Evolutionary conservation across 331 rosid genomes (phyloP).

Genomic region (Saraca asoca): DNA sequence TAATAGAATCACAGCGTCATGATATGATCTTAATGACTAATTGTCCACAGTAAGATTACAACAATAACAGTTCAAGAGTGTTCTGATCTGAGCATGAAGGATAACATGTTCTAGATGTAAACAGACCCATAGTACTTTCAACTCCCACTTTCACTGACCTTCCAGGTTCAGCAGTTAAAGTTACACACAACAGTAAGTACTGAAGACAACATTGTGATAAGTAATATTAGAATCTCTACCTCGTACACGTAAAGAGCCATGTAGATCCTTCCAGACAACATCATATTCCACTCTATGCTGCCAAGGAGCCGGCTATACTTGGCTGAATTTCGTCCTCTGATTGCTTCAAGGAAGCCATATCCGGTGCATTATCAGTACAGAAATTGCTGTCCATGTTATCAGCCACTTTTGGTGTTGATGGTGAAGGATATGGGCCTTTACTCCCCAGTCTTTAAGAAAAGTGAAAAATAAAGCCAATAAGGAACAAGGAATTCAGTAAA

Average conservation of each 20-base stretch:
- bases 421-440: slow-evolving; percentile 58
- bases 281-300: background rate
- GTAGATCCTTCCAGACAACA: slow-evolving; percentile 1
- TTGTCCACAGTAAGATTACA: slow-evolving; percentile 24
- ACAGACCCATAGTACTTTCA: slow-evolving; percentile 27
- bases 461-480: slow-evolving; percentile 15
- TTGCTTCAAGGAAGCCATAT: slow-evolving; percentile 35
- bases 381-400: slow-evolving; percentile 28
- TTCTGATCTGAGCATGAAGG: background rate
- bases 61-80: background rate
- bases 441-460: slow-evolving; percentile 52
- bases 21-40: slow-evolving; percentile 9
- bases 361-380: slow-evolving; percentile 28
- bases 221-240: slow-evolving; percentile 16
- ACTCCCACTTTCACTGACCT: slow-evolving; percentile 33
- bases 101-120: background rate
- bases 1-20: background rate
- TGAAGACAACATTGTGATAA: background rate
- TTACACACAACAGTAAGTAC: slow-evolving; percentile 16
- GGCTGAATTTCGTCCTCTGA: slow-evolving; percentile 40
- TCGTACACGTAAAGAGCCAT: slow-evolving; percentile 20
- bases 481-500: background rate
- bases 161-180: slow-evolving; percentile 18
- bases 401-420: slow-evolving; percentile 33
- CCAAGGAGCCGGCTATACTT: slow-evolving; percentile 25